Base-by-base conservation (phyloP, 176 grass and related monocot species). In the Lolium rigidum region DNA sequence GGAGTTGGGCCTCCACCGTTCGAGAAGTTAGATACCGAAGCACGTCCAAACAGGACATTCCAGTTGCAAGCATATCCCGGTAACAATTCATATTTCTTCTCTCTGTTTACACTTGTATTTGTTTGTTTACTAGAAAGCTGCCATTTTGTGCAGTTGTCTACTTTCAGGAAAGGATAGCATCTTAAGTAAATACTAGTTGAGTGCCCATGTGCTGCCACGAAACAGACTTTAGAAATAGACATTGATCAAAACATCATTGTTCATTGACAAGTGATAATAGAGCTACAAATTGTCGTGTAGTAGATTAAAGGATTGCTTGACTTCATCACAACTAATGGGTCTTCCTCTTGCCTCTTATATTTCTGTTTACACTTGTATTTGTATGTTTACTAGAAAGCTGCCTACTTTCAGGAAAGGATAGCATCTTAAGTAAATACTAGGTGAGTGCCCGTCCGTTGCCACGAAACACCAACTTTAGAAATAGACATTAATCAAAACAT, bases 1-100 rank as follows among this genome's bases (percentile, higher is more conserved):
- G 87, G 91, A 55, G 84, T 18, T 73, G 88, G 93, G 49, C 93
- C 93, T 54, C 93, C 96, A 56, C 90, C 93, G 62, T 98, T 98
- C 63, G 88, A 95, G 82, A 98, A 98, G 83, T 86, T 98, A 85
- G 85, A 92, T 70, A 89, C 82, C 68, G 86, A 88, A 46, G 82
- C 65, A 47, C 39, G 25, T 37, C 50, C 84, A 11, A 16, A 16
- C 81, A 85, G 76, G 70, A 55, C 77, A 76, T 82, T 80, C 82
- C 87, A 84, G 38, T 22, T 35, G 59, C 86, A 84, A 83, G 38
- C 63, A 44, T 39, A 69, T 82, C 62, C 51, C 76, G 93, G 92
- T 95, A 91, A 88, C 2, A 2, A 6, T 52, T 78, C 70, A 49
- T 49, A 64, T 47, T 20, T 73, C 68, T 66, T 85, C 18, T 82